These are phyloP conservation scores for Leccinum solheimii DNA, from an alignment of 1,284 basidiomycete species.

Conservation along the genomic window DNA sequence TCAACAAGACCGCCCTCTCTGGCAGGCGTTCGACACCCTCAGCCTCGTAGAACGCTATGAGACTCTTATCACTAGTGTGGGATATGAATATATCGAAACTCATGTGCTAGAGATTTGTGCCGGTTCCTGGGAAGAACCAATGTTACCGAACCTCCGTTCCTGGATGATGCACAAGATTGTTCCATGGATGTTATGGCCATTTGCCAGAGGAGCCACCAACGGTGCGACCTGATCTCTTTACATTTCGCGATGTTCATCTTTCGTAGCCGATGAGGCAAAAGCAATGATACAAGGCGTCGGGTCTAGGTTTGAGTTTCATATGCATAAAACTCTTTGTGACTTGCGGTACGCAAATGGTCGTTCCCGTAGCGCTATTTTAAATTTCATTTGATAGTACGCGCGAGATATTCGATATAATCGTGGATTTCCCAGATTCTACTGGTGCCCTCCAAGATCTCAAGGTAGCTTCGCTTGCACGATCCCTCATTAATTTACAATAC, in stretches of 20 bases:
- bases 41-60: constrained; percentile 86
- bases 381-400: constrained; percentile 56
- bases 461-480: constrained; percentile 39
- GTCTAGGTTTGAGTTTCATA: constrained; percentile 86
- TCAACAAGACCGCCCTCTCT: constrained; percentile 43
- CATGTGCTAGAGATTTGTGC: constrained; percentile 67
- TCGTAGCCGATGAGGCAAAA: constrained; percentile 65
- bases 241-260: constrained; percentile 23
- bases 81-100: constrained; percentile 81
- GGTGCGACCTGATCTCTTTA: constrained; percentile 41
- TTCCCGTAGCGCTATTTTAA: neutral
- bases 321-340: constrained; percentile 86
- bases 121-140: constrained; percentile 67
- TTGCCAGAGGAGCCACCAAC: constrained; percentile 62
- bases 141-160: constrained; percentile 59
- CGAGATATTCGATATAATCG: constrained; percentile 95
- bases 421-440: constrained; percentile 87
- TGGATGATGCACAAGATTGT: constrained; percentile 82
- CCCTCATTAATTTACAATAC: neutral
- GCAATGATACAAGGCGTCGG: constrained; percentile 79
- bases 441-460: constrained; percentile 88
- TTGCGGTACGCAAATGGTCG: constrained; percentile 59
- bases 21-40: constrained; percentile 69
- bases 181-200: constrained; percentile 81
- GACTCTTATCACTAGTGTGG: constrained; percentile 77